Conservation (phyloP, 2,329 filamentous ascomycete genomes). For the Penicillium capsulatum region DNA sequence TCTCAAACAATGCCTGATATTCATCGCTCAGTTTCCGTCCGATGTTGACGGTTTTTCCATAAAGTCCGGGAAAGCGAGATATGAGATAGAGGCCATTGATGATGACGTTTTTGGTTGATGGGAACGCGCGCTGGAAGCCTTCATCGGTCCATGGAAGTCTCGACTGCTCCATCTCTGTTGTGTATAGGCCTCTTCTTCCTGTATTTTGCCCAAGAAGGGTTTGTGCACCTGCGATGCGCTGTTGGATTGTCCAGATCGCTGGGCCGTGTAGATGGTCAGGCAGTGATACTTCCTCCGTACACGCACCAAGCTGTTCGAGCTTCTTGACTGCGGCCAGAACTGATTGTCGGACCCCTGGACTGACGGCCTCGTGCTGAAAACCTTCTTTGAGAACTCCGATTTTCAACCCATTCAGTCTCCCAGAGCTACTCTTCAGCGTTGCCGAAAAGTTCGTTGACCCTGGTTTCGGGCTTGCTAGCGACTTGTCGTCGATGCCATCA, state of each 20-base stretch:
- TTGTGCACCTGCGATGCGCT: constrained; percentile 42
- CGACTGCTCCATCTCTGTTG: constrained; percentile 50
- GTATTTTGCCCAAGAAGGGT: constrained; percentile 43
- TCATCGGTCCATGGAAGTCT: constrained; percentile 47
- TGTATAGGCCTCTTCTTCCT: constrained; percentile 47
- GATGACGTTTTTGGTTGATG: constrained; percentile 44
- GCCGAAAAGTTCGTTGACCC: constrained; percentile 20
- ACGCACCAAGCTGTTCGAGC: constrained; percentile 48
- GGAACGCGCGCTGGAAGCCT: constrained; percentile 47
- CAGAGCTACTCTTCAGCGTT: constrained; percentile 5
- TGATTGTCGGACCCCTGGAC: constrained; percentile 38
- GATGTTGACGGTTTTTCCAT: constrained; percentile 42
- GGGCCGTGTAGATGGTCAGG: constrained; percentile 46
- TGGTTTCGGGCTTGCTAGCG: constrained; percentile 28
- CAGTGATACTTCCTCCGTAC: constrained; percentile 49
- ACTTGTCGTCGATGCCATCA: constrained; percentile 49
- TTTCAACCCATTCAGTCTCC: constrained; percentile 20
- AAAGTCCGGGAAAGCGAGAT: constrained; percentile 38
- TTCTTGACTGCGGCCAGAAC: constrained; percentile 43
- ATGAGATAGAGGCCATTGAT: constrained; percentile 42
- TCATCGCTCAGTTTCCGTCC: constrained; percentile 36
- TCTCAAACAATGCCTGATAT: constrained; percentile 40
- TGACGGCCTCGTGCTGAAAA: constrained; percentile 39
- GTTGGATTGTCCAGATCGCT: constrained; percentile 47
- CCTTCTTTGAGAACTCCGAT: constrained; percentile 48